These are phyloP conservation scores for Pulveroboletus frians DNA, from an alignment of 768 basidiomycete species.

Conservation along the genomic window DNA sequence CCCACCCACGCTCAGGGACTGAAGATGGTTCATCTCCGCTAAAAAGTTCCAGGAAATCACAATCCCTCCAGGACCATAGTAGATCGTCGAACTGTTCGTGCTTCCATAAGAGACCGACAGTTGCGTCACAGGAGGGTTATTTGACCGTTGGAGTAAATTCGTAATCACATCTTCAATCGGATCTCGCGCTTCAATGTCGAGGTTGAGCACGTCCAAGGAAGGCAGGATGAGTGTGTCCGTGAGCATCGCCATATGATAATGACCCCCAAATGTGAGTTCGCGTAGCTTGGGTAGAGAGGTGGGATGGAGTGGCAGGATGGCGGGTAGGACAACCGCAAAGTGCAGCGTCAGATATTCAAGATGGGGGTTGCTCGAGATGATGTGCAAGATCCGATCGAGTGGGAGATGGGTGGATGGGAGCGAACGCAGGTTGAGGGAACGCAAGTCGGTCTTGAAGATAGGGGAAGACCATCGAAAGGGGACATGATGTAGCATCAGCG, in stretches of 20 bases:
- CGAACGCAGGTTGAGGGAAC: conserved; percentile 56
- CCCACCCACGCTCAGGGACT: conserved; percentile 58
- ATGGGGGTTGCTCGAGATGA: conserved; percentile 52
- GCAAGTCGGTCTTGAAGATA: conserved; percentile 56
- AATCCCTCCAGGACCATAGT: conserved; percentile 54
- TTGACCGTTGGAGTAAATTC: conserved; percentile 55
- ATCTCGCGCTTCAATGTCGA: conserved; percentile 74
- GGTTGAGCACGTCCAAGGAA: conserved; percentile 47
- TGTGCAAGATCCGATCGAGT: conserved; percentile 64
- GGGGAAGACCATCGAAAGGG: conserved; percentile 79
- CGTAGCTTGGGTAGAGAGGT: conserved; percentile 52
- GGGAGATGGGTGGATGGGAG: conserved; percentile 60
- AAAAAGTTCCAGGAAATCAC: conserved; percentile 68
- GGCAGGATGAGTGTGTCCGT: conserved; percentile 60
- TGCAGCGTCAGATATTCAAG: conserved; percentile 57
- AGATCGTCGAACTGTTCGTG: conserved; percentile 38
- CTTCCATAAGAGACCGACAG: conserved; percentile 61
- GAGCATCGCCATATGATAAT: conserved; percentile 57
- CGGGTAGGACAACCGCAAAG: conserved; percentile 54
- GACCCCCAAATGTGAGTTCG: conserved; percentile 58
- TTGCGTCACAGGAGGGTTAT: conserved; percentile 49
- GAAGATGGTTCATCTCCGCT: conserved; percentile 51
- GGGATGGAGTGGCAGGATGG: conserved; percentile 57
- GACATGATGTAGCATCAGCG: conserved; percentile 62
- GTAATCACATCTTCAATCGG: conserved; percentile 69